Base-by-base conservation (phyloP, 148 eudicot species). In the Vaccinium darrowii region DNA sequence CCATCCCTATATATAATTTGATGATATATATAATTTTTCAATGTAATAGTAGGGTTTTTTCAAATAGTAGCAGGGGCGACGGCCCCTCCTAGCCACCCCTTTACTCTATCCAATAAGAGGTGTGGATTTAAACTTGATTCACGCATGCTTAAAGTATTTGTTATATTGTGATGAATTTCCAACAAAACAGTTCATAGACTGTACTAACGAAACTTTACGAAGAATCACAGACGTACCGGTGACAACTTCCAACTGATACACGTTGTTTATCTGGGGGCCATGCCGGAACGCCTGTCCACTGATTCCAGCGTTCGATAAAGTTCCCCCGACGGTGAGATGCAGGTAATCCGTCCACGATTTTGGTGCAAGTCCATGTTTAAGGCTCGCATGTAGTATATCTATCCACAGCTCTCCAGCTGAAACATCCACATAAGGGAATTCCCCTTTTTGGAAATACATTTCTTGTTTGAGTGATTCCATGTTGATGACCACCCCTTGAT, bases 311-410 rank as follows among this genome's bases (percentile, higher is more conserved):
- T 97, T 97, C 8, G 99, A 97, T 81, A 97, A 86, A 62, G 99
- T 97, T 10, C 99, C 99, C 74, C 53, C 74, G 36, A 49, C 21
- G 0, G 96, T 97, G 76, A 97, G 91, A 87, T 95, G 91, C 85
- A 97, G 94, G 88, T 97, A 97, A 86, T 97, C 99, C 12, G 99
- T 97, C 99, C 99, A 97, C 39, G 98, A 92, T 82, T 89, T 95
- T 10, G 99, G 99, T 4, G 99, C 67, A 76, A 95, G 85, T 12
- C 98, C 99, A 33, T 86, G 85, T 83, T 92, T 90, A 14, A 97
- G 89, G 81, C 96, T 88, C 86, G 94, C 96, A 83, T 92, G 92
- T 87, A 97, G 88, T 67, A 97, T 88, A 85, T 91, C 91, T 83
- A 95, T 95, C 98, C 98, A 95, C 39, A 95, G 87, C 57, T 92